phyloP scores from a whole-genome alignment of 768 basidiomycete genomes.

The Antrodiella citrinella region DNA sequence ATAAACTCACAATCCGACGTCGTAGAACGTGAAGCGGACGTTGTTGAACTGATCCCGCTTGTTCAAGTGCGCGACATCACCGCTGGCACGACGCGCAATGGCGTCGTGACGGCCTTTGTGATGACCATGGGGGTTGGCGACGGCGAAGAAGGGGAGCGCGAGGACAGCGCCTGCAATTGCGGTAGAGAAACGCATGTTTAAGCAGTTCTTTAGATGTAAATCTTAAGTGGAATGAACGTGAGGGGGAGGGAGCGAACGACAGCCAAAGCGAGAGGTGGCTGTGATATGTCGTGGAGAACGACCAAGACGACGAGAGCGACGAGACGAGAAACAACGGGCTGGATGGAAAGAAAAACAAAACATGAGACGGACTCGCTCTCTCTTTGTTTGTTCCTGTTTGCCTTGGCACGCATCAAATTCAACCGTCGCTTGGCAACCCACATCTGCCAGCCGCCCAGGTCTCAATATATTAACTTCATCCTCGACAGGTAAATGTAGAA shows the following conservation, averaged over 20 bases:
- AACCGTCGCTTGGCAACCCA: too few species aligned
- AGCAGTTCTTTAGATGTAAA: not conserved
- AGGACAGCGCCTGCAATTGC: conserved; percentile 15
- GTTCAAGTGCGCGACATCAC: conserved; percentile 10
- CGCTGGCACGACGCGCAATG: conserved; percentile 18
- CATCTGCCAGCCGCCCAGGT: too few species aligned
- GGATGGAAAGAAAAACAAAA: not conserved
- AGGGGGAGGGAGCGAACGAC: conserved; percentile 7
- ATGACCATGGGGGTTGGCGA: conserved; percentile 9
- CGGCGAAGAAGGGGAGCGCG: conserved; percentile 16
- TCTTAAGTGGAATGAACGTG: conserved; percentile 4
- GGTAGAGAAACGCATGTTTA: conserved; percentile 18
- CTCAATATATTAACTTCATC: too few species aligned
- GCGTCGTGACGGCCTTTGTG: conserved; percentile 20
- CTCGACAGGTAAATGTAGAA: too few species aligned
- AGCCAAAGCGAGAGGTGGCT: conserved; percentile 3
- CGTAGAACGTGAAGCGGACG: conserved; percentile 27
- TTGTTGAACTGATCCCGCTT: conserved; percentile 17
- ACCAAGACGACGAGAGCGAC: not conserved
- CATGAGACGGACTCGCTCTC: not conserved
- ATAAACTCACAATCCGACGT: conserved; percentile 26
- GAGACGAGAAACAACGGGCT: not conserved
- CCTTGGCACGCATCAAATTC: too few species aligned
- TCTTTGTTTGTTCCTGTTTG: conserved; percentile 6
- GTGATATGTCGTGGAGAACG: not conserved